A percentile compares a stretch with the other conserved stretches of the same genome.
Conservation (phyloP, 2,329 filamentous ascomycete genomes). For the Fusarium torreyae region DNA sequence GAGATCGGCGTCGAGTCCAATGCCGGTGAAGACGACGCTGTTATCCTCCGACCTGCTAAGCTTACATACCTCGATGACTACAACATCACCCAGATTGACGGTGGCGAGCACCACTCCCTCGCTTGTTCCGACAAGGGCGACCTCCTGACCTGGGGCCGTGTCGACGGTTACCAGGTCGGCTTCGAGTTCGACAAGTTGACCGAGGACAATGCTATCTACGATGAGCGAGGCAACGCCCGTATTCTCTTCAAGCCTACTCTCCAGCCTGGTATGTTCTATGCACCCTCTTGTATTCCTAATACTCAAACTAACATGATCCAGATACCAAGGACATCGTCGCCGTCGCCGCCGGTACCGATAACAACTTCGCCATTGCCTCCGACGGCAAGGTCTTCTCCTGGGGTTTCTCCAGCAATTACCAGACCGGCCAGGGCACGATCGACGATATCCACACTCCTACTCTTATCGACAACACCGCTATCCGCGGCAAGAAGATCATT, state of each 20-base stretch:
- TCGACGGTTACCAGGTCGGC: slow-evolving; percentile 69
- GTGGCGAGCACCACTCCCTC: slow-evolving; percentile 82
- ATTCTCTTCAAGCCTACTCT: slow-evolving; percentile 68
- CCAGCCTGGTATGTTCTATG: slow-evolving; percentile 60
- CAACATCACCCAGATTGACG: slow-evolving; percentile 77
- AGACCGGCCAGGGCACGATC: slow-evolving; percentile 82
- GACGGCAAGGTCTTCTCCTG: slow-evolving; percentile 83
- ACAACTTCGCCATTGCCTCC: slow-evolving; percentile 79
- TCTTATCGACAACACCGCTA: slow-evolving; percentile 86
- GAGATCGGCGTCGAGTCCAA: slow-evolving; percentile 79
- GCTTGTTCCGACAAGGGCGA: slow-evolving; percentile 71
- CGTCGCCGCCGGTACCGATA: slow-evolving; percentile 78
- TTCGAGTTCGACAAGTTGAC: slow-evolving; percentile 67
- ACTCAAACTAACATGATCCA: slow-evolving; percentile 34
- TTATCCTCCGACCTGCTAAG: slow-evolving; percentile 79
- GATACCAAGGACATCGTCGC: slow-evolving; percentile 66
- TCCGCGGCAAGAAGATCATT: slow-evolving; percentile 80
- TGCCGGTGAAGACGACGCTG: slow-evolving; percentile 68
- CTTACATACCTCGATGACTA: slow-evolving; percentile 75
- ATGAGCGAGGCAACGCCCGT: slow-evolving; percentile 73
- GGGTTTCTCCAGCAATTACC: slow-evolving; percentile 86
- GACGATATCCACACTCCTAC: slow-evolving; percentile 86
- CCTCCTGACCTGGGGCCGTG: slow-evolving; percentile 73
- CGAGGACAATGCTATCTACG: slow-evolving; percentile 71
- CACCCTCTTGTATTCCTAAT: not conserved